These are phyloP conservation scores for Eryngium alpinum DNA, from an alignment of 140 eudicot genomes.

Conservation along the genomic window DNA sequence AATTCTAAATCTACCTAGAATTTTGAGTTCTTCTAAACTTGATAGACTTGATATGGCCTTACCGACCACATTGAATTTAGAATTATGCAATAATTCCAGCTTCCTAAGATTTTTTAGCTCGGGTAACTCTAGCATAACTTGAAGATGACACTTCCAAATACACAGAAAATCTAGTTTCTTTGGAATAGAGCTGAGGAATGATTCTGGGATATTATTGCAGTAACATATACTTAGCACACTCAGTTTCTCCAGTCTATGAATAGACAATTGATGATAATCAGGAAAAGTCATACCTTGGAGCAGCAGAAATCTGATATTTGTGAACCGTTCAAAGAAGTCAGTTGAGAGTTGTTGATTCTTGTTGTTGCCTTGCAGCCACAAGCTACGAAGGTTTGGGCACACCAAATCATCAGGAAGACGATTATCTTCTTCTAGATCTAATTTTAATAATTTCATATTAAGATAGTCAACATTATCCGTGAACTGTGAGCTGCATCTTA, in stretches of 20 bases:
- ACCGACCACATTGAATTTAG: neutral
- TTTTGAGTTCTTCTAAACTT: neutral
- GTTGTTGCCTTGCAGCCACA: neutral
- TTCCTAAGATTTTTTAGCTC: neutral
- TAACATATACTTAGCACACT: neutral
- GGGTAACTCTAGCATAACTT: neutral
- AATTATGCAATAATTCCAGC: neutral
- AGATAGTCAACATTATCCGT: neutral
- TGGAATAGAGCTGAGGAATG: neutral
- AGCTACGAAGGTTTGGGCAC: conserved; percentile 1
- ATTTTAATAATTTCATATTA: no score
- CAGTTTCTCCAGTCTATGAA: neutral
- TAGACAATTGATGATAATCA: neutral
- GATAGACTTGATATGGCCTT: neutral
- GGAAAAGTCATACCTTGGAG: neutral
- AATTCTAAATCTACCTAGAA: neutral
- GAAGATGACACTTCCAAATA: neutral
- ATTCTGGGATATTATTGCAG: neutral
- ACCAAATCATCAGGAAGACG: neutral
- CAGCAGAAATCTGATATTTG: neutral
- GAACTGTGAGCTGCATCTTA: neutral
- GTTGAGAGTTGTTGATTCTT: neutral
- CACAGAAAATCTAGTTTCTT: neutral
- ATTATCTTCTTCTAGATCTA: neutral
- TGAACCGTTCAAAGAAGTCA: neutral